These are phyloP conservation scores for Cladosporium sp. DNA, from an alignment of 2,329 filamentous ascomycete species.

Conservation along the genomic window DNA sequence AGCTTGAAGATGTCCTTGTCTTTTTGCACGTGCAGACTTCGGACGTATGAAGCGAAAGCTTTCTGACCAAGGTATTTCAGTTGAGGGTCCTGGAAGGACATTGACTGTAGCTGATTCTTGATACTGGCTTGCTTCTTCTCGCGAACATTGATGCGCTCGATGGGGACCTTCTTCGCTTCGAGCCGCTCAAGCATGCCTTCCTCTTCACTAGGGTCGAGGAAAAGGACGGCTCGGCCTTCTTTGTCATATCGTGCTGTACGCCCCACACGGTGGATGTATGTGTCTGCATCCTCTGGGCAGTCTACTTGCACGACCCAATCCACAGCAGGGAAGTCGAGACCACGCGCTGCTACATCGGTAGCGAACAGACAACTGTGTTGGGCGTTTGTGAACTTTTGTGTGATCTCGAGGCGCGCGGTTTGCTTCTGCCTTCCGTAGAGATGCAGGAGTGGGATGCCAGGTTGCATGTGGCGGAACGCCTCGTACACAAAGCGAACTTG, in stretches of 20 bases:
- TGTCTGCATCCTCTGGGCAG: slow-evolving; percentile 93
- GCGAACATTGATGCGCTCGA: slow-evolving; percentile 82
- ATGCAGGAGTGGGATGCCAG: slow-evolving; percentile 89
- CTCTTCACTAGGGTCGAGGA: slow-evolving; percentile 90
- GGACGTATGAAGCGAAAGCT: slow-evolving; percentile 86
- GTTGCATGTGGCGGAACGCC: slow-evolving; percentile 86
- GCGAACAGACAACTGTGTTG: slow-evolving; percentile 89
- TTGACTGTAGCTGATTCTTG: slow-evolving; percentile 80
- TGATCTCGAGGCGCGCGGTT: slow-evolving; percentile 82
- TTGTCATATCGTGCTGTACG: slow-evolving; percentile 92
- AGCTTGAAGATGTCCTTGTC: slow-evolving; percentile 91
- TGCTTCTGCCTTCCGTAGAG: slow-evolving; percentile 94
- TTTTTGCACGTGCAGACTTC: slow-evolving; percentile 81
- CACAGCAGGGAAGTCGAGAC: slow-evolving; percentile 92
- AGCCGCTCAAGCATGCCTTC: slow-evolving; percentile 83
- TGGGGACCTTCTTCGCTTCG: slow-evolving; percentile 84
- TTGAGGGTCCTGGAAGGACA: slow-evolving; percentile 93
- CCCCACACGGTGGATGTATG: slow-evolving; percentile 95
- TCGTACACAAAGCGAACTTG: slow-evolving; percentile 97
- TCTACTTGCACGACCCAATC: slow-evolving; percentile 99
- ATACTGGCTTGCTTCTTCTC: slow-evolving; percentile 88
- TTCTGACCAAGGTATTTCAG: slow-evolving; percentile 96
- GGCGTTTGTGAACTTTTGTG: slow-evolving; percentile 74
- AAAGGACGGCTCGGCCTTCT: slow-evolving; percentile 82
- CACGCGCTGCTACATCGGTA: slow-evolving; percentile 91